Percentiles rank a stretch among this genome's conserved stretches.
Evolutionary conservation across 176 grass and related monocot genomes (phyloP).

Genomic region (Aegilops speltoides): DNA sequence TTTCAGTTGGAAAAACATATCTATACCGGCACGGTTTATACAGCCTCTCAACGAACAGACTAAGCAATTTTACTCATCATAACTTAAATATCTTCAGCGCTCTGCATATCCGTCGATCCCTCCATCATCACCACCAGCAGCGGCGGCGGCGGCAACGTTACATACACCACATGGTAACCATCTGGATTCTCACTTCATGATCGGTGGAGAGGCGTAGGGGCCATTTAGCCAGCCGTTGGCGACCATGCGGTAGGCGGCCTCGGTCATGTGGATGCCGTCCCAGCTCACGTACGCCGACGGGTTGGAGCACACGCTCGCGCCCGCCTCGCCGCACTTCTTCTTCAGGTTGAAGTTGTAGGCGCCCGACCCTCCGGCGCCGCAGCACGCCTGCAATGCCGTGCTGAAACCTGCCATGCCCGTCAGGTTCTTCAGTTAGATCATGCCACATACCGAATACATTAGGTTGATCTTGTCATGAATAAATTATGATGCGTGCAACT

Average conservation of each 20-base stretch:
- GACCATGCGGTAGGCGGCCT: constrained; percentile 69
- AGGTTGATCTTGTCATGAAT: no score
- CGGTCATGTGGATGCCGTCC: constrained; percentile 97
- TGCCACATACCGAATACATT: not conserved
- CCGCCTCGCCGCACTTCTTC: constrained; percentile 75
- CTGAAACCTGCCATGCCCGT: constrained; percentile 56
- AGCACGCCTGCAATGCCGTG: constrained; percentile 64
- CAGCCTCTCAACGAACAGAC: constrained; percentile 14
- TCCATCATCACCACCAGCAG: not conserved
- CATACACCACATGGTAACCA: constrained; percentile 30
- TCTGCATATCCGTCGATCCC: constrained; percentile 4
- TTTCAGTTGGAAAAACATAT: constrained; percentile 30
- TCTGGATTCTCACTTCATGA: constrained; percentile 50
- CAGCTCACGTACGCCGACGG: constrained; percentile 74
- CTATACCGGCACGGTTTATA: constrained; percentile 46
- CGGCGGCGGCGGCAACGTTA: constrained; percentile 14
- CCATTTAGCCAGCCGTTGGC: constrained; percentile 81
- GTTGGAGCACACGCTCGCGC: constrained; percentile 58
- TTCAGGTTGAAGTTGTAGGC: constrained; percentile 91
- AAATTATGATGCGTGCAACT: not conserved
- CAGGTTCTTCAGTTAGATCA: not conserved
- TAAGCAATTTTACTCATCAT: constrained; percentile 36
- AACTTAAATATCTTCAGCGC: constrained; percentile 29
- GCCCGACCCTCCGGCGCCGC: constrained; percentile 67
- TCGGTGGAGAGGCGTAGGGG: constrained; percentile 76